Evolutionary conservation across 2,329 filamentous ascomycete species (phyloP), one percentile per base, ranked within the genome.

Genomic region (Dothistroma septosporum): DNA sequence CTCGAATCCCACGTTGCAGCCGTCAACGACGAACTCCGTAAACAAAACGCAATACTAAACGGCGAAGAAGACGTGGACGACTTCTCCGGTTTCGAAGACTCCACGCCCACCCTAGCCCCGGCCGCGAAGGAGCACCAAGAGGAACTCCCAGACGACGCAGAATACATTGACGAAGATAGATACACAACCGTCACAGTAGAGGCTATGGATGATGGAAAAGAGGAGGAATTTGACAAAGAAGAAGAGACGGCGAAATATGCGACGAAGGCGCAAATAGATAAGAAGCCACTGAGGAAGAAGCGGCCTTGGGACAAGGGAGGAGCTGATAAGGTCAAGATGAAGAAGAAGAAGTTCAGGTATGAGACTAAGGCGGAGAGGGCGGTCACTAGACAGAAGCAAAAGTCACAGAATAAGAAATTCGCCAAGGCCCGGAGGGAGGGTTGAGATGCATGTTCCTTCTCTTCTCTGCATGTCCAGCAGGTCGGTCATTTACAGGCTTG

Each of bases 111-210:
- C 52, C 28, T 57, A 59, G 35, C 60, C 63, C 55, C 63, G 24
- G 46, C 48, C n/a, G 35, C 46, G 4, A 21, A 44, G 19, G 55
- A 61, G 28, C 9, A 33, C 22, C 57, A 62, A 28, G 65, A 59
- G 24, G 65, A 67, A 41, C 59, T 67, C 0, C 61, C 62, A 6
- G 62, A 60, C 68, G 90, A 96, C 74, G 92, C 93, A 67, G 92
- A 97, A 75, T 99, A 97, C 77, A 85, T 97, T 66, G 94, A 99
- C 75, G 94, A 97, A 74, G 93, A 97, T 75, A 90, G 89, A 73
- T 97, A 91, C 74, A 97, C 94, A 0, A 96, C 91, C 0, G 94
- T 99, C 28, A 97, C 91, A 0, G 87, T 99, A 1, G 93, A 97
- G 74, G 88, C 90, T 11, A 91, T 99, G 67, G 88, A 88, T 64